These are phyloP conservation scores for Cercospora canescens DNA, from an alignment of 2,329 filamentous ascomycete species.

Conservation along the genomic window DNA sequence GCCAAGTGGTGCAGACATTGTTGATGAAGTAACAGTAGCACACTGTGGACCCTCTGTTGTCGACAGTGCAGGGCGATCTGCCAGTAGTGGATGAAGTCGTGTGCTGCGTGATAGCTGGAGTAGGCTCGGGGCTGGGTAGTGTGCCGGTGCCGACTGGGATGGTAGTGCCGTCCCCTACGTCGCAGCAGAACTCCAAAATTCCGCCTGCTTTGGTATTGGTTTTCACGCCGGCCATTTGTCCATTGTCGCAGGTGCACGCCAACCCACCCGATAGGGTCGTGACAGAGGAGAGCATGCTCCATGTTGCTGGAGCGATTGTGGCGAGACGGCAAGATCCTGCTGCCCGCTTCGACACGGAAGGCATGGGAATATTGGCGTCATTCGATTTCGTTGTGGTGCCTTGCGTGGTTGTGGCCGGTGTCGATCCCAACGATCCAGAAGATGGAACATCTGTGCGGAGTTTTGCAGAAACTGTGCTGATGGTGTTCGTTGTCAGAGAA, in stretches of 20 bases:
- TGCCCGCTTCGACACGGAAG: not conserved
- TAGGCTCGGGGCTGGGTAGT: no score
- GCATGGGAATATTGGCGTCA: not conserved
- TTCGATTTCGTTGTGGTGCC: not conserved
- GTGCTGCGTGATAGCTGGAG: no score
- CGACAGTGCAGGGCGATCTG: no score
- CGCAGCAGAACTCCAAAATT: not conserved
- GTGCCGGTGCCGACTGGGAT: not conserved
- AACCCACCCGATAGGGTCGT: not conserved
- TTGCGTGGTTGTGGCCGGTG: not conserved
- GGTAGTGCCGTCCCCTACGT: not conserved
- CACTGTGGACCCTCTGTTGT: no score
- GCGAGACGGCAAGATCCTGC: not conserved
- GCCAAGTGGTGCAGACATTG: no score
- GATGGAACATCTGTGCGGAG: no score
- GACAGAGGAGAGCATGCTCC: not conserved
- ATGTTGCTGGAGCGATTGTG: not conserved
- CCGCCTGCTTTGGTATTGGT: not conserved
- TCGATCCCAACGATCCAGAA: not conserved
- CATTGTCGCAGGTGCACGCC: not conserved
- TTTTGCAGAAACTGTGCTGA: no score
- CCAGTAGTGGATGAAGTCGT: no score
- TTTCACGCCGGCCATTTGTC: not conserved
- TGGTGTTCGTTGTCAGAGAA: no score
- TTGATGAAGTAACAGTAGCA: no score